phyloP scores from a whole-genome alignment of 164 flowering plant species.

The Malania oleifera region DNA sequence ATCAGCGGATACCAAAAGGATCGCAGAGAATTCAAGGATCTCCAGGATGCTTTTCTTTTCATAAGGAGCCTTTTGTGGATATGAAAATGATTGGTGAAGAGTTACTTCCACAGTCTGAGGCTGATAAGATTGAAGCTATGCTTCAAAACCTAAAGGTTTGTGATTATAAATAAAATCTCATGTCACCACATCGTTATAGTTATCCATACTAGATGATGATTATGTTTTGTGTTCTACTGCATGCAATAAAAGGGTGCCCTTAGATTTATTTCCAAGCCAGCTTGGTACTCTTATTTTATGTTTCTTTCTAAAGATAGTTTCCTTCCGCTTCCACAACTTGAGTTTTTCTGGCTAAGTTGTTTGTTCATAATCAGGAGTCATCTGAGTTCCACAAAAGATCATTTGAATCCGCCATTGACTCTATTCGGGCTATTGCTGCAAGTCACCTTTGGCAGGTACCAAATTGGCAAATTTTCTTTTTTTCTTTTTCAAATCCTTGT shows the following conservation, averaged over 20 bases:
- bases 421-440: conserved; percentile 81
- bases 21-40: conserved; percentile 48
- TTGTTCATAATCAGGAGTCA: conserved; percentile 54
- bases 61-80: conserved; percentile 40
- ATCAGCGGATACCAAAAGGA: conserved; percentile 44
- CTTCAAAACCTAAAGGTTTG: conserved; percentile 83
- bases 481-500: conserved; percentile 5
- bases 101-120: conserved; percentile 81
- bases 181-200: no score
- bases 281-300: neutral
- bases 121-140: conserved; percentile 88
- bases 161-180: no score
- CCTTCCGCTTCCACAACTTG: no score
- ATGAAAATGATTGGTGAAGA: conserved; percentile 54
- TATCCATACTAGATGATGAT: no score
- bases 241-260: no score
- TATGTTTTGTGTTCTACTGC: no score
- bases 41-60: conserved; percentile 33
- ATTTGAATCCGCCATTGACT: conserved; percentile 78
- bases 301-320: neutral
- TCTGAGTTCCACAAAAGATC: conserved; percentile 95
- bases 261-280: neutral
- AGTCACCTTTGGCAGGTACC: conserved; percentile 99
- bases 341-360: neutral
- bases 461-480: conserved; percentile 3